A percentile compares a stretch with the other conserved stretches of the same genome.
phyloP scores from a whole-genome alignment of 2,329 filamentous ascomycete species.

The Cercospora sp. region DNA sequence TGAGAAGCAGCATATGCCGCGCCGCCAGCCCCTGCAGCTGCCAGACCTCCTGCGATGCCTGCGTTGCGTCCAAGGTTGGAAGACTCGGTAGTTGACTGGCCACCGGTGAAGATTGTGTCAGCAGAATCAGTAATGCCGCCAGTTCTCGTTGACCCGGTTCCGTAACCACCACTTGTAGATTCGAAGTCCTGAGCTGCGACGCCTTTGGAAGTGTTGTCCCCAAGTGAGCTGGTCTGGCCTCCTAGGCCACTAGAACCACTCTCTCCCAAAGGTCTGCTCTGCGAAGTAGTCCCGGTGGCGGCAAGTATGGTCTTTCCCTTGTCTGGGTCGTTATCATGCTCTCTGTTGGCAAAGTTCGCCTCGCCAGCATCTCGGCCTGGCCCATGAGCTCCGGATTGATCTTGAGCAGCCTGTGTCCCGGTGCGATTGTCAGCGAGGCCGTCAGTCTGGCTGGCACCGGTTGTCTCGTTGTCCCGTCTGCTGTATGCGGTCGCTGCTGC shows the following conservation, averaged over 20 bases:
- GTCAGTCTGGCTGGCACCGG: conserved; percentile 11
- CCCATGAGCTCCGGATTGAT: conserved; percentile 17
- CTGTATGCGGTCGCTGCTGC: background rate
- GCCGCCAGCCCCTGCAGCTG: conserved; percentile 32
- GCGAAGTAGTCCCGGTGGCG: conserved; percentile 9
- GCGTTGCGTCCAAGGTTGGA: conserved; percentile 39
- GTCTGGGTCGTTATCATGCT: conserved; percentile 13
- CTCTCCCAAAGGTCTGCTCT: conserved; percentile 10
- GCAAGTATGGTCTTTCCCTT: conserved; percentile 10
- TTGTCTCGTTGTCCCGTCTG: background rate
- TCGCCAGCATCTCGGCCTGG: conserved; percentile 15
- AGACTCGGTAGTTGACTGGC: background rate
- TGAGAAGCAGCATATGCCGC: conserved; percentile 7
- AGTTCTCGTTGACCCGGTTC: background rate
- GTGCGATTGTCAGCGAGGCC: conserved; percentile 17
- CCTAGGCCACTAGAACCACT: background rate
- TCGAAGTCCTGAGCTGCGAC: conserved; percentile 5
- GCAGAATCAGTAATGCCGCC: conserved; percentile 14
- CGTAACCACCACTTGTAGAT: background rate
- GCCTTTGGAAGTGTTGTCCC: conserved; percentile 3
- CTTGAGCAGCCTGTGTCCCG: conserved; percentile 13
- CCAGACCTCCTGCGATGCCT: conserved; percentile 36
- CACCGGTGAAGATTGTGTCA: background rate
- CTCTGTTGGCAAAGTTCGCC: background rate
- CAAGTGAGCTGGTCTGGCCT: background rate